Percentiles rank a stretch among this genome's conserved stretches.
Evolutionary conservation across 148 eudicot genomes (phyloP).

Genomic region (Amaranthus palmeri): DNA sequence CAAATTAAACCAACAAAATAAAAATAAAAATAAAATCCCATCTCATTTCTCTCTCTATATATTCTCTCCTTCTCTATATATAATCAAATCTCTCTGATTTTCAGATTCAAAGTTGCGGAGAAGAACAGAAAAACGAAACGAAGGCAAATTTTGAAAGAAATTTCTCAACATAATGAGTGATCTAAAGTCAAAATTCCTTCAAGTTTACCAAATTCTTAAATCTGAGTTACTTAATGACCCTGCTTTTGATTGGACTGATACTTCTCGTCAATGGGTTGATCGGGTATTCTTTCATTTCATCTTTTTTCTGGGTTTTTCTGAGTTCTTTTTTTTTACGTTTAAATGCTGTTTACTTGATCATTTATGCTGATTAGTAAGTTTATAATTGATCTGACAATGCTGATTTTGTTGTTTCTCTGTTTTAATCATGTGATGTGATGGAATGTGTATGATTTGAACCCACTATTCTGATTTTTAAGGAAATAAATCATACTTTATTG

Average conservation of each 20-base stretch:
- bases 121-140: too few species aligned
- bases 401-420: not conserved
- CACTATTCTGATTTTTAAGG: too few species aligned
- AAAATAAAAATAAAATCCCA: too few species aligned
- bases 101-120: too few species aligned
- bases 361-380: not conserved
- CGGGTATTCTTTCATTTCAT: conserved; percentile 26
- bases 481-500: too few species aligned
- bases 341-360: not conserved
- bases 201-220: conserved; percentile 62
- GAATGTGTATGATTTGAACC: too few species aligned
- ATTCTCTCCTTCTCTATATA: too few species aligned
- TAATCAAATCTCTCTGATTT: too few species aligned
- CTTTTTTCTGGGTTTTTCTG: not conserved
- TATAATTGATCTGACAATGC: not conserved
- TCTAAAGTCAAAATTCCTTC: conserved; percentile 50
- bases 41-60: too few species aligned
- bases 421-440: not conserved
- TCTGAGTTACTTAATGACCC: conserved; percentile 75
- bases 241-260: conserved; percentile 65
- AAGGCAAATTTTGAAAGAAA: not conserved
- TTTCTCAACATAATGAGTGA: conserved; percentile 33
- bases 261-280: conserved; percentile 75
- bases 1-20: too few species aligned
- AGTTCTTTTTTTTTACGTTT: not conserved